Conservation (phyloP, 2,329 filamentous ascomycete species). For the Penicillium brasilianum region DNA sequence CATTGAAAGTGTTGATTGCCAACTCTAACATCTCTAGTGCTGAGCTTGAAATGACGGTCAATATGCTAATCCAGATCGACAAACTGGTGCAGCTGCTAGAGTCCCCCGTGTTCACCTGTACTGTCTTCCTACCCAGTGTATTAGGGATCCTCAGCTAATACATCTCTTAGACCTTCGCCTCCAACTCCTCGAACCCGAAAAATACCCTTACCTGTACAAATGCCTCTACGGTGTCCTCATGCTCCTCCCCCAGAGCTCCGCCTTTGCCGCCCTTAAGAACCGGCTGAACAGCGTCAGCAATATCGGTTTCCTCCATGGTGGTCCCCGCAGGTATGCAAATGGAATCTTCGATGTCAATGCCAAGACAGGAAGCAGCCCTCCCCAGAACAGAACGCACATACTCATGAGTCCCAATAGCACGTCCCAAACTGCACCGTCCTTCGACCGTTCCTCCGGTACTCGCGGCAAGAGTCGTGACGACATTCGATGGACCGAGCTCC, state of each 20-base stretch:
- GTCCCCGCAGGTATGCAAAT: conserved; percentile 71
- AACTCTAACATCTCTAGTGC: conserved; percentile 63
- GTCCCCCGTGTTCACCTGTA: conserved; percentile 96
- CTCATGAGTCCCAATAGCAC: conserved; percentile 23
- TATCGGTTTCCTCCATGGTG: conserved; percentile 90
- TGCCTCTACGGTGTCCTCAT: conserved; percentile 96
- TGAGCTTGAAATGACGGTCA: conserved; percentile 98
- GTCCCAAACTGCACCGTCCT: conserved; percentile 51
- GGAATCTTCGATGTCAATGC: not conserved
- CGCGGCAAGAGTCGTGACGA: conserved; percentile 83
- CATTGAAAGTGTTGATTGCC: not conserved
- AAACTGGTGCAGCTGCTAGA: conserved; percentile 96
- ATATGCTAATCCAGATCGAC: conserved; percentile 97
- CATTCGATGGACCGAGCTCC: conserved; percentile 88
- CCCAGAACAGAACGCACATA: conserved; percentile 9
- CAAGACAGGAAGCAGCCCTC: not conserved
- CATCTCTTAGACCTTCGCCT: conserved; percentile 76
- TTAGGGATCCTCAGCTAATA: not conserved
- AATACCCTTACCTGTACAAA: conserved; percentile 93
- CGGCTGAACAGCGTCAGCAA: conserved; percentile 95
- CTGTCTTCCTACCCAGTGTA: conserved; percentile 36
- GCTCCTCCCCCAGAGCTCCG: conserved; percentile 96
- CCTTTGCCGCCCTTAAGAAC: conserved; percentile 95
- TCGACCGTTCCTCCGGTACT: conserved; percentile 69
- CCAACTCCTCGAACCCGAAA: conserved; percentile 92